These are phyloP conservation scores for Trichoderma breve DNA, from an alignment of 2,329 filamentous ascomycete species.

Conservation along the genomic window DNA sequence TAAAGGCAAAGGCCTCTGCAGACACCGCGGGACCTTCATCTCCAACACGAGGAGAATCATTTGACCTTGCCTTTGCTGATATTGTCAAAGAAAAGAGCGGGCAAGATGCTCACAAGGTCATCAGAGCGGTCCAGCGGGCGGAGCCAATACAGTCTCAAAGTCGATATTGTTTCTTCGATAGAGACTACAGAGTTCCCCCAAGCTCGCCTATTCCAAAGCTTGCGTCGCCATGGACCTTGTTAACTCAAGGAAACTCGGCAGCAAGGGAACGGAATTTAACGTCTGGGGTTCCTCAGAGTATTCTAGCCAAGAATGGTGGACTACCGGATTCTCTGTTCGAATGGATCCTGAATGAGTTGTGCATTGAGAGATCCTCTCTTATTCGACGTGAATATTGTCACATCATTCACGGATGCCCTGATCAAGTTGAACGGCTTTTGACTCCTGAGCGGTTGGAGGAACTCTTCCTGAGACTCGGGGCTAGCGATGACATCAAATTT, in stretches of 20 bases:
- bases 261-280: constrained; percentile 58
- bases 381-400: constrained; percentile 61
- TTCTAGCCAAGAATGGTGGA: constrained; percentile 34
- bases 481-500: constrained; percentile 45
- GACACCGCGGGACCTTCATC: constrained; percentile 24
- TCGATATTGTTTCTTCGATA: constrained; percentile 52
- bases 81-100: constrained; percentile 39
- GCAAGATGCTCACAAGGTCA: constrained; percentile 44
- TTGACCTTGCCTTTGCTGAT: constrained; percentile 28
- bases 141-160: constrained; percentile 37
- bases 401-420: constrained; percentile 46
- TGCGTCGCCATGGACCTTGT: constrained; percentile 46
- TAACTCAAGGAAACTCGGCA: constrained; percentile 43
- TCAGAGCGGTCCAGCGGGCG: constrained; percentile 52
- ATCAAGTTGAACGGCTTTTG: constrained; percentile 46
- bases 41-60: background rate
- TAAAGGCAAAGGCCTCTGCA: constrained; percentile 40
- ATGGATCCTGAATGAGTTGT: constrained; percentile 64
- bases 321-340: constrained; percentile 63
- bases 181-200: constrained; percentile 30
- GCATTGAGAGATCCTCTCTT: constrained; percentile 52
- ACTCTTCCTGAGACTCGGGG: constrained; percentile 60
- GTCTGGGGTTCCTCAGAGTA: constrained; percentile 59
- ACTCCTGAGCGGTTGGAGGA: constrained; percentile 45
- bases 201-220: constrained; percentile 31